Evolutionary conservation across 192 early-diverging fungal genomes (phyloP), one percentile per base, ranked within the genome.

Genomic region (Entomortierella beljakovae): DNA sequence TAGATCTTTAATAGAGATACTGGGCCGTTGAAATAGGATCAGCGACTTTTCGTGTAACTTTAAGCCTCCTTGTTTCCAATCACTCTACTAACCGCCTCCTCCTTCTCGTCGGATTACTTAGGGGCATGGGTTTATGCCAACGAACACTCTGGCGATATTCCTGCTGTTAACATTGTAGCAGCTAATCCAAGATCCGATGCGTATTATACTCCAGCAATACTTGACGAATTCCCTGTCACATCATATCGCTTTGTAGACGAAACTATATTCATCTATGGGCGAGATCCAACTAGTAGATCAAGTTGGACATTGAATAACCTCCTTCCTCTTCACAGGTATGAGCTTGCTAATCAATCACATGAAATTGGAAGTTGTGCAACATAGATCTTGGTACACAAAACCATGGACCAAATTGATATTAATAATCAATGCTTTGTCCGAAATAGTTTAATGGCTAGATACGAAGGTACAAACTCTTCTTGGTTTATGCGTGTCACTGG

Each of bases 401-500:
- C 6, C 49, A 6, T n/a, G n/a, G n/a, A n/a, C n/a, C 32, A 60
- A 42, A 60, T 43, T 9, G 38, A 22, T 60, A 10, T 43, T 26
- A 38, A 20, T 18, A 2, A 2, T 40, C 20, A 40, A 28, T 32
- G 28, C 0, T 38, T n/a, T 46, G 7, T 11, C 20, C 43, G 15
- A 3, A 20, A 2, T 65, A 79, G 75, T 28, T 33, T 79, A 23
- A 70, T 69, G 75, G 34, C 55, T 1, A 65, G 29, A 29, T 69
- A 60, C 40, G 67, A 53, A 31, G 75, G 75, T 26, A 53, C 75
- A 20, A 40, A n/a, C 16, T 61, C 67, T 32, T 79, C 75, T 4
- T 79, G 75, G 75, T 79, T 79, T 18, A 65, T 79, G 67, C 75
- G 75, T 22, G 75, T 79, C 20, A 49, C 67, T 16, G 75, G 68